Base-by-base conservation (phyloP, 2,329 filamentous ascomycete species). In the Calonectria pseudoreteaudii region DNA sequence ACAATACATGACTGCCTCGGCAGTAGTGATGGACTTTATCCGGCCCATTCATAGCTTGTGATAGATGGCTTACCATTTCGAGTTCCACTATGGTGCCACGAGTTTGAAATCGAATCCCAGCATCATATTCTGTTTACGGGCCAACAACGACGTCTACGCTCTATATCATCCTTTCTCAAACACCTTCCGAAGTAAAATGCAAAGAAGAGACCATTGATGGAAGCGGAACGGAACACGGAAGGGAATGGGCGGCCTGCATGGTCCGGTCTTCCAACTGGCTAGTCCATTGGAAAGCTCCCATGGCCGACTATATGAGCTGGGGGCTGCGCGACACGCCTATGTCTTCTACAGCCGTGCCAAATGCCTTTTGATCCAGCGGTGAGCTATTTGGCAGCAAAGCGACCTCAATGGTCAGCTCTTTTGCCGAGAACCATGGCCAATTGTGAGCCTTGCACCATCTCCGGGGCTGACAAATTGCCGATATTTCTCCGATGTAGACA, bases 401-500 rank as follows among this genome's bases (percentile, higher is more conserved):
- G 44, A 47, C 9, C 23, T 41, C 23, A 41, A 62, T 62, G 56
- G 34, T 62, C 38, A 38, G 56, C 56, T 41, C 56, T 41, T 62
- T 62, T 41, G 56, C 56, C 56, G 56, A 41, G 56, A 38, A 62
- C 10, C 56, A 41, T 18, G 31, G 16, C 56, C 56, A 62, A 62
- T 62, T 62, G 56, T 26, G 52, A 56, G 52, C 52, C 30, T 14
- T n/a, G 52, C 30, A 56, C 52, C 52, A 30, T 34, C 52, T 28
- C 30, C 23, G 56, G 26, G 34, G 56, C 56, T 62, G 56, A 62
- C 56, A 62, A 62, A 62, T 62, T 62, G 56, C 56, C 56, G 56
- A 62, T 26, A 62, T 62, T 62, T 62, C 56, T 62, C 56, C 56
- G 56, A 62, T 62, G 31, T 62, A 62, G 56, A 62, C 56, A 62